Base-by-base conservation (phyloP, 139 green algal species). In the Tetradesmus lagerheimii region DNA sequence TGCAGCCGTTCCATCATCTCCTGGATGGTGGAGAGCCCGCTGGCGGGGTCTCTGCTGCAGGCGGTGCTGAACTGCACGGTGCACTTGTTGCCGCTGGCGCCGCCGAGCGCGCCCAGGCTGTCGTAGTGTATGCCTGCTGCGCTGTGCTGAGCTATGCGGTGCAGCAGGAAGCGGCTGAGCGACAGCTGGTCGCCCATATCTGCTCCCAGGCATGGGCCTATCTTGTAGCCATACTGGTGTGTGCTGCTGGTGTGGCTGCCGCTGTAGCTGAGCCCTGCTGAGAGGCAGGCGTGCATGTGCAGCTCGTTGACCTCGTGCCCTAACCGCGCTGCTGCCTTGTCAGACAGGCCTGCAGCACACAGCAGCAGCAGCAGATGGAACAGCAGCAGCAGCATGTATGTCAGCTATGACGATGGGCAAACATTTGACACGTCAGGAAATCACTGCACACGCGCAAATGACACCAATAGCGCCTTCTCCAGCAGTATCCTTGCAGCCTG, bases 111-210 rank as follows among this genome's bases (percentile, higher is more conserved):
- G 8, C 93, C 89, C 45, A 95, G 95, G 47, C 92, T 94, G 74
- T 98, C 95, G 27, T 95, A 93, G 0, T 76, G 45, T 31, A 96
- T 85, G n/a, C 86, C 84, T 38, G 92, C 89, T 20, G 92, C 83
- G 62, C 27, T 57, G 20, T 87, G 27, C 62, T 98, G 94, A 29
- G 93, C 90, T 0, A 95, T 38, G 6, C 96, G 93, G 31, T 95
- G 86, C 62, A 97, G 84, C 27, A 98, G 78, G 86, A 95, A 98
- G 4, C 96, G 91, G 79, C 90, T 94, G 11, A 97, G 89, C 92
- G 94, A 96, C 20, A 98, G 90, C 37, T 98, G 93, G 47, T 98
- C 96, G 23, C 90, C 95, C 16, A 93, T 47, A 12, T 95, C 92
- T 4, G 98, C 91, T 23, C 95, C 96, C 1, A 38, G 16, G 64